Evolutionary conservation across 495 filamentous ascomycete genomes (phyloP).

Genomic region (Podospora sp.): DNA sequence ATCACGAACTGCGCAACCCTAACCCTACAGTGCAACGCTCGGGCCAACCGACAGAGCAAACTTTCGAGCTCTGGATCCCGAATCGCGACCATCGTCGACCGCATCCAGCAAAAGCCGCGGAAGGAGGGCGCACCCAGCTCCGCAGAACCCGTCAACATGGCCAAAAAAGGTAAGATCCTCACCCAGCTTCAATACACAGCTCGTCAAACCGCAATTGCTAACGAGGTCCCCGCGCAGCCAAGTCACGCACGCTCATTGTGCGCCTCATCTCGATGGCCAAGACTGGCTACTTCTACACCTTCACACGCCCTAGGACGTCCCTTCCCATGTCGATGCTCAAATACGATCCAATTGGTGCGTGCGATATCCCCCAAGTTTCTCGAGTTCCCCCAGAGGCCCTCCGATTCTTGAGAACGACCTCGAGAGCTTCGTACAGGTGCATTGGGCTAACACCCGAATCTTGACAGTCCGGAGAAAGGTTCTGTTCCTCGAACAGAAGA

Average conservation of each 20-base stretch:
- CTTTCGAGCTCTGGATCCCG: neutral
- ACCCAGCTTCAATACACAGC: neutral
- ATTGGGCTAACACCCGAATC: neutral
- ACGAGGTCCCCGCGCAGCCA: conserved; percentile 56
- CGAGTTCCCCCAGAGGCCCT: too few relatives aligned
- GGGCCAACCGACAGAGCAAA: neutral
- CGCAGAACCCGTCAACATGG: conserved; percentile 44
- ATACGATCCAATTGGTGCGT: conserved; percentile 95
- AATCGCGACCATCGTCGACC: conserved; percentile 1
- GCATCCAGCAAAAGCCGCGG: conserved; percentile 2
- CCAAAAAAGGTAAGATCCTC: conserved; percentile 52
- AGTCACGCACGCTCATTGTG: conserved; percentile 88
- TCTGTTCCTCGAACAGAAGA: conserved; percentile 77
- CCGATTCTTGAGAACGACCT: too few relatives aligned
- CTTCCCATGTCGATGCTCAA: conserved; percentile 95
- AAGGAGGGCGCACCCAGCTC: conserved; percentile 9
- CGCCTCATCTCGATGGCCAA: conserved; percentile 97
- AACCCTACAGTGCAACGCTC: neutral
- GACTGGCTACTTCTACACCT: conserved; percentile 94
- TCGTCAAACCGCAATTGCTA: neutral
- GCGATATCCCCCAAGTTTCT: neutral
- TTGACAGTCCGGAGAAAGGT: conserved; percentile 80
- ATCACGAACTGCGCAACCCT: neutral
- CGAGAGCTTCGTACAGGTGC: neutral
- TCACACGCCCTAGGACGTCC: conserved; percentile 77